These are phyloP conservation scores for Puccinia polysora DNA, from an alignment of 1,284 basidiomycete genomes.

Conservation along the genomic window DNA sequence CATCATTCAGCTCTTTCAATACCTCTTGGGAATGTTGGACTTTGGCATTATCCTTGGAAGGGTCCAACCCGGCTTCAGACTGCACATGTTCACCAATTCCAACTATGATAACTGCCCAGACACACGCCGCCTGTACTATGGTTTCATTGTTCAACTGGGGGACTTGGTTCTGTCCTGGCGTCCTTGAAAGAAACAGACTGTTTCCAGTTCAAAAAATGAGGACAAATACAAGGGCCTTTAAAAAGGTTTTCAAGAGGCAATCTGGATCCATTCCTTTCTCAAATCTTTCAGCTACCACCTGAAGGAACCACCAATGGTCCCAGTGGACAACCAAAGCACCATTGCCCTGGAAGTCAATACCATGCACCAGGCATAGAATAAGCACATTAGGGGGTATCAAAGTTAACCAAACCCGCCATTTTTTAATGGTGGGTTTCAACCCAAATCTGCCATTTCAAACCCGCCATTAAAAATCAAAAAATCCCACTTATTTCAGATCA, in stretches of 20 bases:
- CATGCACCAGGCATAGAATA: constrained; percentile 51
- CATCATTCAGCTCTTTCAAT: neutral
- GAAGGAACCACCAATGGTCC: constrained; percentile 48
- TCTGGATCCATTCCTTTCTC: neutral
- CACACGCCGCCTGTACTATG: neutral
- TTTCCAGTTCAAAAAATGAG: neutral
- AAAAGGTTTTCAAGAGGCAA: neutral
- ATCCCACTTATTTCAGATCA: no score
- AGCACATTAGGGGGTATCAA: constrained; percentile 58
- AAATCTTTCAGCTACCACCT: neutral
- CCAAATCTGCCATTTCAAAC: no score
- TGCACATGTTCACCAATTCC: neutral
- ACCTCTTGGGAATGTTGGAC: neutral
- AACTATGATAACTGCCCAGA: constrained; percentile 1
- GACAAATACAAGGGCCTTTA: neutral
- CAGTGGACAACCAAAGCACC: constrained; percentile 54
- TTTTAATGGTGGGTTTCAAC: no score
- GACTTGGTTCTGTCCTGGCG: neutral
- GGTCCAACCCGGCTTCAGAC: neutral
- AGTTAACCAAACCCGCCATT: no score
- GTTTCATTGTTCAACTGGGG: neutral
- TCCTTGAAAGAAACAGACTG: neutral
- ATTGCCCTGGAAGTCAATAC: constrained; percentile 54
- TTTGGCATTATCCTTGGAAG: neutral
- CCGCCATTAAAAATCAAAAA: no score